phyloP scores from a whole-genome alignment of 805 yeast genomes.

The Lipomyces mesembrius region DNA sequence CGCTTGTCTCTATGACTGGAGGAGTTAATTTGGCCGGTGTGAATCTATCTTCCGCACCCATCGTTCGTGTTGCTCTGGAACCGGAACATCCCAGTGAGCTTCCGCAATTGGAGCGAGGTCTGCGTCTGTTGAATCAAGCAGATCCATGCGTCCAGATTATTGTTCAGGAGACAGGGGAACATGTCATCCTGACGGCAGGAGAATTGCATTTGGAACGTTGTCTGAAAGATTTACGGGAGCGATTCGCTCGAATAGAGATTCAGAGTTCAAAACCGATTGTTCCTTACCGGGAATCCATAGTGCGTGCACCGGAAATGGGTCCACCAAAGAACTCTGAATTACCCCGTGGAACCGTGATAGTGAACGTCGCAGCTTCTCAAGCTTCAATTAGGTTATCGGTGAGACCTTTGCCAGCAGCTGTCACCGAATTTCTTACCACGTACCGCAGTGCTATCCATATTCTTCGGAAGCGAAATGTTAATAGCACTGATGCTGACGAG shows the following conservation, averaged over 20 bases:
- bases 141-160: conserved; percentile 94
- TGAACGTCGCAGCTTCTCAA: conserved; percentile 56
- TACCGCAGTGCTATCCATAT: conserved; percentile 26
- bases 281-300: conserved; percentile 87
- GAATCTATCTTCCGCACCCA: conserved; percentile 72
- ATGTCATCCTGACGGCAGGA: conserved; percentile 93
- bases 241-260: conserved; percentile 91
- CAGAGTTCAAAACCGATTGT: conserved; percentile 89
- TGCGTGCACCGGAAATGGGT: conserved; percentile 56
- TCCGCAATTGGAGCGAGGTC: conserved; percentile 74
- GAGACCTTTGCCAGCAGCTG: conserved; percentile 59
- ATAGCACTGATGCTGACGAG: conserved; percentile 1
- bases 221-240: conserved; percentile 81
- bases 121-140: conserved; percentile 77
- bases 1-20: conserved; percentile 63
- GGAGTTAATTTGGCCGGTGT: conserved; percentile 82
- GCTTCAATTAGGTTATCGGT: conserved; percentile 51
- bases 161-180: conserved; percentile 89
- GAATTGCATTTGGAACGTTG: conserved; percentile 95
- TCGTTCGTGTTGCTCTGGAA: conserved; percentile 93
- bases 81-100: conserved; percentile 85
- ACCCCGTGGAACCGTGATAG: conserved; percentile 53
- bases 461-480: conserved; percentile 11
- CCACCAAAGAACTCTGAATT: conserved; percentile 53
- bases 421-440: conserved; percentile 54